Conservation (phyloP, 257 asterid species). For the Phtheirospermum japonicum region DNA sequence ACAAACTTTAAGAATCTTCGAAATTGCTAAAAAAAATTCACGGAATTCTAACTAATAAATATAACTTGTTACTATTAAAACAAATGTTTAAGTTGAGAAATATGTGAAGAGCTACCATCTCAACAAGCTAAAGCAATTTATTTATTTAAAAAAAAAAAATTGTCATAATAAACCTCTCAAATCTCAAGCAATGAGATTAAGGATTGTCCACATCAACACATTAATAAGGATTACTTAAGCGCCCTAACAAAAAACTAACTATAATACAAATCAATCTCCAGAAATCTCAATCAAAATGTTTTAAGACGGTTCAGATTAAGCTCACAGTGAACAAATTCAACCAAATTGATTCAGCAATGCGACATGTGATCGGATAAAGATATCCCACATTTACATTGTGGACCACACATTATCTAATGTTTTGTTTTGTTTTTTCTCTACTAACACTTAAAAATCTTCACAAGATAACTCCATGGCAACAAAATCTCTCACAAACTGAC, state of each 20-base stretch:
- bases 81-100: no score
- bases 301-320: not conserved
- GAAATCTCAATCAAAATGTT: slow-evolving; percentile 4
- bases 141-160: no score
- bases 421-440: not conserved
- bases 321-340: not conserved
- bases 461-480: slow-evolving; percentile 23
- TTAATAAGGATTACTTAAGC: no score
- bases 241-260: not conserved
- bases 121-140: not conserved
- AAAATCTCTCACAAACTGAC: slow-evolving; percentile 20
- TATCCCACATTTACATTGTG: slow-evolving; percentile 26
- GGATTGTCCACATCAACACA: no score
- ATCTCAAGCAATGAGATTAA: no score
- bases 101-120: slow-evolving; percentile 10
- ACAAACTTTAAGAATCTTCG: no score
- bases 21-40: no score
- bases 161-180: no score
- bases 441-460: slow-evolving; percentile 11
- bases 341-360: not conserved
- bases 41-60: no score
- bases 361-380: slow-evolving; percentile 7
- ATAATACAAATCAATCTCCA: slow-evolving; percentile 8
- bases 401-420: slow-evolving; percentile 19
- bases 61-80: no score